A percentile compares a stretch with the other conserved stretches of the same genome.
Evolutionary conservation across 345 rosid species (phyloP).

Genomic region (Aegle marmelos): DNA sequence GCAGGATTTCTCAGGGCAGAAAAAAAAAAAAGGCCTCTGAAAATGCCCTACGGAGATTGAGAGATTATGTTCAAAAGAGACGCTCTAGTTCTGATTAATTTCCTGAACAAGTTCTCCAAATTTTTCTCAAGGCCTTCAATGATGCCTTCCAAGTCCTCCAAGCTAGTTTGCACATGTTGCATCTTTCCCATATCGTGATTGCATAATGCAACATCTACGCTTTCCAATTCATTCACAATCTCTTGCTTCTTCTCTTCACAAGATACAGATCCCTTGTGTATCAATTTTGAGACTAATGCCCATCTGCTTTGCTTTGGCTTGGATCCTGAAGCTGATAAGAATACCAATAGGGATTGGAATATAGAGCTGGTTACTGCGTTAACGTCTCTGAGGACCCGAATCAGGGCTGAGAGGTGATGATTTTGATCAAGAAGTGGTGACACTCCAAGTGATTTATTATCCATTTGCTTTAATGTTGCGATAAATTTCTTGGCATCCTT

Average conservation of each 20-base stretch:
- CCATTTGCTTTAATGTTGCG: slow-evolving; percentile 46
- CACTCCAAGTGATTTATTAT: slow-evolving; percentile 15
- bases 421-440: slow-evolving; percentile 24
- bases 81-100: slow-evolving; percentile 57
- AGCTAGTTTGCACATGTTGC: slow-evolving; percentile 28
- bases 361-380: slow-evolving; percentile 26
- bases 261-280: slow-evolving; percentile 30
- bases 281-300: slow-evolving; percentile 46
- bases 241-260: slow-evolving; percentile 36
- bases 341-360: slow-evolving; percentile 45
- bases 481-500: slow-evolving; percentile 50
- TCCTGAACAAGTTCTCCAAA: slow-evolving; percentile 54
- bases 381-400: slow-evolving; percentile 43
- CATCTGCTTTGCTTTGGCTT: slow-evolving; percentile 40
- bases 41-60: slow-evolving; percentile 21
- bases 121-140: slow-evolving; percentile 48
- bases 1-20: background rate
- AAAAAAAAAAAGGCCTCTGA: background rate
- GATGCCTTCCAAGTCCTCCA: slow-evolving; percentile 43
- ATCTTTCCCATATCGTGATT: slow-evolving; percentile 22
- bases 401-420: slow-evolving; percentile 35
- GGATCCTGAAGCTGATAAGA: slow-evolving; percentile 34
- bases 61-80: slow-evolving; percentile 69
- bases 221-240: slow-evolving; percentile 40
- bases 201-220: slow-evolving; percentile 32